Evolutionary conservation across 805 yeast genomes (phyloP).

Genomic region (Pichia exigua): DNA sequence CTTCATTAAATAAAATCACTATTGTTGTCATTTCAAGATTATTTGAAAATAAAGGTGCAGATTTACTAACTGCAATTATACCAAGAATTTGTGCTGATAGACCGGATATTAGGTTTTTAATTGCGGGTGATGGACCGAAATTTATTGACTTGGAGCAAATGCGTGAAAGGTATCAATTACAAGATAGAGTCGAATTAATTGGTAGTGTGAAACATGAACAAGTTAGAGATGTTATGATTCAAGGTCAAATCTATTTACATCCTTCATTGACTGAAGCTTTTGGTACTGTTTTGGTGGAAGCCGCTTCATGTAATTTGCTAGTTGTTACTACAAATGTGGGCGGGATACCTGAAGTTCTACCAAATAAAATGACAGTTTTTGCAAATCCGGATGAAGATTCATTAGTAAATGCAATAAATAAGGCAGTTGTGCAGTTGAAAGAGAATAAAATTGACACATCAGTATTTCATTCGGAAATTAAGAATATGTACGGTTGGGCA

Average conservation of each 20-base stretch:
- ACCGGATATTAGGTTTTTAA: constrained; percentile 62
- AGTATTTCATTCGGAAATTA: constrained; percentile 68
- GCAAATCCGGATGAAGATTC: constrained; percentile 85
- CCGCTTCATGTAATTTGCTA: constrained; percentile 89
- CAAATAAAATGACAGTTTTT: constrained; percentile 85
- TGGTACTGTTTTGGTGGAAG: constrained; percentile 95
- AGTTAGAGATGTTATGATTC: constrained; percentile 86
- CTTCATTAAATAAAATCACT: constrained; percentile 44
- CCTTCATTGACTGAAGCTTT: constrained; percentile 95
- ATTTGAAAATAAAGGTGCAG: constrained; percentile 96
- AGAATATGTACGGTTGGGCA: constrained; percentile 83
- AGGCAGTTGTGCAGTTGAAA: constrained; percentile 59
- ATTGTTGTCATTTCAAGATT: constrained; percentile 87
- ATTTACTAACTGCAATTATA: constrained; percentile 70
- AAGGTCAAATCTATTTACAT: constrained; percentile 89
- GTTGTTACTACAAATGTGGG: constrained; percentile 96
- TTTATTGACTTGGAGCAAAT: constrained; percentile 91
- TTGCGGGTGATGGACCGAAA: constrained; percentile 98
- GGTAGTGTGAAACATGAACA: constrained; percentile 90
- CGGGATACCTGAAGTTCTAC: constrained; percentile 95
- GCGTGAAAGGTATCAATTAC: constrained; percentile 79
- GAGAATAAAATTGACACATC: constrained; percentile 59
- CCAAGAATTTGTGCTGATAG: constrained; percentile 69
- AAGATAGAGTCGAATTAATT: constrained; percentile 75
- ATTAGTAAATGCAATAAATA: constrained; percentile 58